Evolutionary conservation across 116 monocot species (phyloP).

Genomic region (Papilionanthe hybrid): DNA sequence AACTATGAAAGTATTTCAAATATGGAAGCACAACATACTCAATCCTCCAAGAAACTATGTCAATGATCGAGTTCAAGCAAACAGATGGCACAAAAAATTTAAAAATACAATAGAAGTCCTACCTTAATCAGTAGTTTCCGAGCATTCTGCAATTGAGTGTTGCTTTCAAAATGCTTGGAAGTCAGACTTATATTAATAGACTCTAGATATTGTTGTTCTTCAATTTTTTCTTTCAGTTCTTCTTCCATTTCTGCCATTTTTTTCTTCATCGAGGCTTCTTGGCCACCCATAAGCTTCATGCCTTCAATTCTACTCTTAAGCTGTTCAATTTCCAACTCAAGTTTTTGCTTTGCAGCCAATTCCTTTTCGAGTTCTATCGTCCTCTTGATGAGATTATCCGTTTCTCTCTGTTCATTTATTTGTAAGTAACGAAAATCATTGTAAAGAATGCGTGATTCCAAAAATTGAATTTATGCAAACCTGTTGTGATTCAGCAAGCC

Average conservation of each 20-base stretch:
- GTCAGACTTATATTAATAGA: conserved; percentile 36
- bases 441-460: background rate
- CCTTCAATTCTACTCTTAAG: conserved; percentile 43
- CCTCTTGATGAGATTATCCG: conserved; percentile 35
- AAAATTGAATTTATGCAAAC: conserved; percentile 11
- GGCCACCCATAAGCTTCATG: conserved; percentile 38
- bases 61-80: background rate
- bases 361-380: conserved; percentile 43
- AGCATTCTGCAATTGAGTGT: conserved; percentile 56
- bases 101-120: conserved; percentile 5
- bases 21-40: no score
- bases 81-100: background rate
- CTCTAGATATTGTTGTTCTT: conserved; percentile 42
- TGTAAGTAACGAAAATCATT: background rate
- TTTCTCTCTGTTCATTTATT: conserved; percentile 39
- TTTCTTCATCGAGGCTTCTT: conserved; percentile 20
- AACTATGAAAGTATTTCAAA: background rate
- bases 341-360: conserved; percentile 48
- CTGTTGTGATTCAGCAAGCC: conserved; percentile 50
- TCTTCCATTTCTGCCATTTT: conserved; percentile 10
- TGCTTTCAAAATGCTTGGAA: conserved; percentile 49
- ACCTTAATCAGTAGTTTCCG: conserved; percentile 40
- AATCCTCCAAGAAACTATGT: no score
- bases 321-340: conserved; percentile 52
- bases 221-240: conserved; percentile 33